A percentile compares a stretch with the other conserved stretches of the same genome.
Evolutionary conservation across 225 moss, liverwort and hornwort species (phyloP).

Genomic region (Marchantia paleacea): DNA sequence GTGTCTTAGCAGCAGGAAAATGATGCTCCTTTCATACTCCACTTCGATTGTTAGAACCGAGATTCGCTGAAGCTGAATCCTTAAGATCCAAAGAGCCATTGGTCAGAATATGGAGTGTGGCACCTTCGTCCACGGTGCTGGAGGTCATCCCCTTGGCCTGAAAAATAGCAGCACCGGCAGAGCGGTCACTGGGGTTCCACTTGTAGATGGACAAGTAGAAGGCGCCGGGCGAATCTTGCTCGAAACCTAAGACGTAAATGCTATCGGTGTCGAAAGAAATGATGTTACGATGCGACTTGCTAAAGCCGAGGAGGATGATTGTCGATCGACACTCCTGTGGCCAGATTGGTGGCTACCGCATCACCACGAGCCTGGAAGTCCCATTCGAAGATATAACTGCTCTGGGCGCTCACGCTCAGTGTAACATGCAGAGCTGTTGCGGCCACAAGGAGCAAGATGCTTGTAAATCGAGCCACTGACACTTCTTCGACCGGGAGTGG

Average conservation of each 20-base stretch:
- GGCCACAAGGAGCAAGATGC: background rate
- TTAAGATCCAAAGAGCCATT: background rate
- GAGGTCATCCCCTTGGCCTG: conserved; percentile 6
- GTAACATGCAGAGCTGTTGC: background rate
- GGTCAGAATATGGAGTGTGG: background rate
- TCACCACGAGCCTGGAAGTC: conserved; percentile 9
- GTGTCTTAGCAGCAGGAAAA: too few species aligned
- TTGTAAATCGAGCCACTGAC: background rate
- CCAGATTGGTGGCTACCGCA: conserved; percentile 3
- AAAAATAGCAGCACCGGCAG: conserved; percentile 10
- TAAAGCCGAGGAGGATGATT: conserved; percentile 19
- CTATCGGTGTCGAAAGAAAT: conserved; percentile 17
- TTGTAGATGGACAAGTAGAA: conserved; percentile 17
- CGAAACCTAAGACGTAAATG: conserved; percentile 17
- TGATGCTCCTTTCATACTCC: too few species aligned
- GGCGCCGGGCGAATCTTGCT: background rate
- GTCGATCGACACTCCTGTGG: conserved; percentile 11
- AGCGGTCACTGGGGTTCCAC: background rate
- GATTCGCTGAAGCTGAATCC: background rate
- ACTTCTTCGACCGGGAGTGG: too few species aligned
- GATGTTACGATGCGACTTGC: conserved; percentile 18
- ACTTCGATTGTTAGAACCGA: too few species aligned
- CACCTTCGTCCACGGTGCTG: conserved; percentile 7
- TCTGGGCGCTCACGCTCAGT: background rate
- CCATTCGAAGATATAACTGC: conserved; percentile 3